phyloP scores from a whole-genome alignment of 768 basidiomycete species.

The Pleurotus tuber-regium region DNA sequence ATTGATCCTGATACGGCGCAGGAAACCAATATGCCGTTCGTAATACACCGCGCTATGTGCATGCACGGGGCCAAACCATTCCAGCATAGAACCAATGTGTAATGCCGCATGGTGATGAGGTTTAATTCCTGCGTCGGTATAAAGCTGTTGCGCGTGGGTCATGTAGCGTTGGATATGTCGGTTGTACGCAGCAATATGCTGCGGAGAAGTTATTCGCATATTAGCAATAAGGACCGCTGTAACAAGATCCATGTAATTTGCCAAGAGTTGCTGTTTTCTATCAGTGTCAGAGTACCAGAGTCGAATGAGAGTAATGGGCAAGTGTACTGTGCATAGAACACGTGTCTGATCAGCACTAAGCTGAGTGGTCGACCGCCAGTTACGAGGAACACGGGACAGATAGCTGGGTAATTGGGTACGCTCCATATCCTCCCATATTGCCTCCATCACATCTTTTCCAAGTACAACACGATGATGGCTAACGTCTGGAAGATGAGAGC shows the following conservation, averaged over 20 bases:
- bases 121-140: slow-evolving; percentile 14
- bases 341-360: slow-evolving; percentile 29
- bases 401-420: slow-evolving; percentile 26
- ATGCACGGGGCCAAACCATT: slow-evolving; percentile 23
- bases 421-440: slow-evolving; percentile 27
- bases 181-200: slow-evolving; percentile 20
- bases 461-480: slow-evolving; percentile 18
- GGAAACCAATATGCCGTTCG: slow-evolving; percentile 24
- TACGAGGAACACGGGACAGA: slow-evolving; percentile 25
- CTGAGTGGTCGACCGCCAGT: slow-evolving; percentile 24
- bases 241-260: slow-evolving; percentile 28
- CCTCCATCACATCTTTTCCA: slow-evolving; percentile 26
- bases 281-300: slow-evolving; percentile 17
- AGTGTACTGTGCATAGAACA: slow-evolving; percentile 23
- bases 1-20: slow-evolving; percentile 24
- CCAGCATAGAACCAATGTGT: slow-evolving; percentile 19
- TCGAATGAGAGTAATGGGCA: slow-evolving; percentile 26
- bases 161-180: slow-evolving; percentile 19
- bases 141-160: slow-evolving; percentile 11
- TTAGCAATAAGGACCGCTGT: slow-evolving; percentile 21
- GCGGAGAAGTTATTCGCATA: slow-evolving; percentile 16
- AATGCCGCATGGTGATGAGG: slow-evolving; percentile 21
- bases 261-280: slow-evolving; percentile 19
- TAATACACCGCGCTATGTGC: slow-evolving; percentile 24
- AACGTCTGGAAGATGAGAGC: slow-evolving; percentile 1